These are phyloP conservation scores for Rhynchospora pubera DNA, from an alignment of 176 grass and related monocot genomes.

Conservation along the genomic window DNA sequence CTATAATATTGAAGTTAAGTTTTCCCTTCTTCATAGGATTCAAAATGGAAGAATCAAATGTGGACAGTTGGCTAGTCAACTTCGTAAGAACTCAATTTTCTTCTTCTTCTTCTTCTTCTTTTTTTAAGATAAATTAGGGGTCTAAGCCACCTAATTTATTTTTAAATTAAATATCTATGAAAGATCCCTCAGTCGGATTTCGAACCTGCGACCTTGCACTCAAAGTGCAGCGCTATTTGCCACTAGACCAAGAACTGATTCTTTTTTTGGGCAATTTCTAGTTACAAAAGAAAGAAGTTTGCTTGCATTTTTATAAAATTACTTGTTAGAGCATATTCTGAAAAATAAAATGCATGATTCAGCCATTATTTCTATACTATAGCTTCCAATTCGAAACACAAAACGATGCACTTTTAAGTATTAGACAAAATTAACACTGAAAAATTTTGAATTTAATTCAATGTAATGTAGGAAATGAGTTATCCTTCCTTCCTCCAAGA, in stretches of 20 bases:
- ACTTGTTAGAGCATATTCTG: too few species aligned
- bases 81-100: slow-evolving; percentile 1
- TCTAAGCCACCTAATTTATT: too few species aligned
- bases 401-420: not conserved
- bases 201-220: too few species aligned
- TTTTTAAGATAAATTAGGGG: too few species aligned
- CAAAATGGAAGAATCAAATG: not conserved
- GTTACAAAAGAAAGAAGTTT: not conserved
- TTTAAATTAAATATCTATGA: too few species aligned
- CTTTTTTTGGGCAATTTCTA: too few species aligned
- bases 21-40: not conserved
- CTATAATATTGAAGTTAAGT: too few species aligned
- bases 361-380: not conserved
- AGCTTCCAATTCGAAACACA: not conserved
- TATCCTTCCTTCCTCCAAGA: slow-evolving; percentile 4
- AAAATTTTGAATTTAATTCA: not conserved
- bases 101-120: not conserved
- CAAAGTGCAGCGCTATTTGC: too few species aligned
- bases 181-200: too few species aligned
- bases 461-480: slow-evolving; percentile 4
- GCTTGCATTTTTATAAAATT: too few species aligned
- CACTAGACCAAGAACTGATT: too few species aligned
- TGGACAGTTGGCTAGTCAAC: not conserved
- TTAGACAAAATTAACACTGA: not conserved
- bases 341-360: too few species aligned